Conservation (phyloP, 2,329 filamentous ascomycete species). For the Magnaporthiopsis incrustans region DNA sequence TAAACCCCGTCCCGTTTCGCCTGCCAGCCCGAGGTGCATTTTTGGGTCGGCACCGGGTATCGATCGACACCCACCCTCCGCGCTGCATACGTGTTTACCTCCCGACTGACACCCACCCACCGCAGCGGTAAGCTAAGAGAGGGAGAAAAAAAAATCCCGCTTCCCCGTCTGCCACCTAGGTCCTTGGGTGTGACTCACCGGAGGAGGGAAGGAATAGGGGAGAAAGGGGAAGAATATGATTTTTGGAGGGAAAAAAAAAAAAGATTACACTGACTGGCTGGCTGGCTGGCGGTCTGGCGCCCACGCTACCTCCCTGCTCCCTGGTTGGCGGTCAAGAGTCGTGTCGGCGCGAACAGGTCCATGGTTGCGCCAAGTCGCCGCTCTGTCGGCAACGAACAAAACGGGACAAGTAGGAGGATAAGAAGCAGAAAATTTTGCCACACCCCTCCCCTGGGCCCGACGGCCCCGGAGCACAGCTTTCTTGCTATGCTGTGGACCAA, state of each 20-base stretch:
- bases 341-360: not conserved
- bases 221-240: not conserved
- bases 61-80: not conserved
- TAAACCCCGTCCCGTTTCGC: not conserved
- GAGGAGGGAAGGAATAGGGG: not conserved
- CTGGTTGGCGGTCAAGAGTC: not conserved
- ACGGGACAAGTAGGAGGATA: no score
- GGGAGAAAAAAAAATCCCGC: not conserved
- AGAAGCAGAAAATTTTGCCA: not conserved
- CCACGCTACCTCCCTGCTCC: not conserved
- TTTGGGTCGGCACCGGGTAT: not conserved
- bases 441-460: no score
- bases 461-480: not conserved
- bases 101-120: not conserved
- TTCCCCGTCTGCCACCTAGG: not conserved
- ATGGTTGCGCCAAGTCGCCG: not conserved
- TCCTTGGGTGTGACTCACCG: not conserved
- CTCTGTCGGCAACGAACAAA: no score
- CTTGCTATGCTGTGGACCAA: not conserved
- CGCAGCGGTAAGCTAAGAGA: not conserved
- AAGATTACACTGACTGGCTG: not conserved
- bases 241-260: constrained; percentile 1
- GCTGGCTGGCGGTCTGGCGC: not conserved
- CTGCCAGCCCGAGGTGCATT: not conserved
- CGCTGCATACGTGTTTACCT: no score